phyloP scores from a whole-genome alignment of 2,329 filamentous ascomycete genomes.

The Tolypocladium inflatum region DNA sequence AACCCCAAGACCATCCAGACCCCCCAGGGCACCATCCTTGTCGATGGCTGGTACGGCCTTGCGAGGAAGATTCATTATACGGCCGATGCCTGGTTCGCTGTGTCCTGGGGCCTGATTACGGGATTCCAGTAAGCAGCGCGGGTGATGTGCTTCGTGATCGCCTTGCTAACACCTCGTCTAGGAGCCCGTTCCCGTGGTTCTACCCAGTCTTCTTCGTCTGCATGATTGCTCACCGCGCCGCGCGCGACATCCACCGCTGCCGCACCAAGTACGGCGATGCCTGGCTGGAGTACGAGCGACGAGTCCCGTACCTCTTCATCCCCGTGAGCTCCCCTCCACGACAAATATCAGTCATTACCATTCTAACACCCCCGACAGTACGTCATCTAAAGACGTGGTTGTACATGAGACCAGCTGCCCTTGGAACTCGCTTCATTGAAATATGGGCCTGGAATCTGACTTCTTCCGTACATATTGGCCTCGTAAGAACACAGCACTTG shows the following conservation, averaged over 20 bases:
- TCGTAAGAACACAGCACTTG: not conserved
- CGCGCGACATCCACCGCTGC: constrained; percentile 69
- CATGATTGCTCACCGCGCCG: constrained; percentile 76
- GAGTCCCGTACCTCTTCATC: constrained; percentile 78
- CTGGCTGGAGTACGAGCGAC: constrained; percentile 71
- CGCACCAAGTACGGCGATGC: constrained; percentile 71
- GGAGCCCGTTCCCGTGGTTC: constrained; percentile 82
- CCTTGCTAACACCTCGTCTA: constrained; percentile 8
- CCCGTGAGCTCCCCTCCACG: constrained; percentile 35
- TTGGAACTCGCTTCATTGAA: not conserved
- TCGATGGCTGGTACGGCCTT: constrained; percentile 74
- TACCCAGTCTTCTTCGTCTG: constrained; percentile 73
- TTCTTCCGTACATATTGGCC: constrained; percentile 7
- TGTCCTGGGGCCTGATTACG: constrained; percentile 42
- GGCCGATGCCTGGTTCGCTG: constrained; percentile 38
- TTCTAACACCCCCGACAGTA: constrained; percentile 22
- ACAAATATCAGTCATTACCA: not conserved
- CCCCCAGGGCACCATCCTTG: constrained; percentile 63
- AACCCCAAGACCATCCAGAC: constrained; percentile 74
- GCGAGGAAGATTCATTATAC: constrained; percentile 56
- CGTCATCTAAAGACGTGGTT: constrained; percentile 23
- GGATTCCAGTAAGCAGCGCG: constrained; percentile 30
- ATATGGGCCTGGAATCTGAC: not conserved
- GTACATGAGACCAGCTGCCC: not conserved
- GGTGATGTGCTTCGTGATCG: not conserved